phyloP scores from a whole-genome alignment of 2,329 filamentous ascomycete species.

The Colletotrichum sp. region DNA sequence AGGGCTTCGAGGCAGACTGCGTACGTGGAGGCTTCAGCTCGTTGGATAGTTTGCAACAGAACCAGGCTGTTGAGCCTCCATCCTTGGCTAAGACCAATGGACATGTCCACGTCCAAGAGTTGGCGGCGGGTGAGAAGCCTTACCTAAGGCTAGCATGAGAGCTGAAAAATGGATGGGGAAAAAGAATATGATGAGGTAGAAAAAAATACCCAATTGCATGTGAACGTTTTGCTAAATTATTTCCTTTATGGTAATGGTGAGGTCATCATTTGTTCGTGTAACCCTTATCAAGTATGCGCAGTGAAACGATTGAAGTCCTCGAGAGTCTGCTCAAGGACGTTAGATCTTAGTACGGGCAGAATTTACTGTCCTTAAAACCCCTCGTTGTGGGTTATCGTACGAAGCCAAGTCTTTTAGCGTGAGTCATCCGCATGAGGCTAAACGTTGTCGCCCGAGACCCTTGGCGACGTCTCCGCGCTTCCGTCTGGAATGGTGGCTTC shows the following conservation, averaged over 20 bases:
- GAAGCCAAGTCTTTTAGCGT: neutral
- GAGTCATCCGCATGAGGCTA: neutral
- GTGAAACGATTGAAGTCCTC: neutral
- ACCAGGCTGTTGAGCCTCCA: neutral
- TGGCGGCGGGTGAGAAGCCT: neutral
- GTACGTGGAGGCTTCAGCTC: slow-evolving; percentile 45
- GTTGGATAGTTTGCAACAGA: slow-evolving; percentile 4
- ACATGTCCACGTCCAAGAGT: neutral
- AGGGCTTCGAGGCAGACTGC: slow-evolving; percentile 51
- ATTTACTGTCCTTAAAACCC: neutral
- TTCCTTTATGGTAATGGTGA: neutral
- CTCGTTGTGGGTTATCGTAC: neutral
- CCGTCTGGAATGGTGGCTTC: neutral
- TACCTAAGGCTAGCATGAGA: neutral
- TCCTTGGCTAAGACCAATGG: neutral
- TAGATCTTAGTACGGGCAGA: neutral
- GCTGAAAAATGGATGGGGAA: neutral
- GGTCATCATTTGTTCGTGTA: neutral
- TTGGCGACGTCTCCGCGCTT: neutral
- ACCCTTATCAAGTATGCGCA: neutral
- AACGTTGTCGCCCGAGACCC: neutral
- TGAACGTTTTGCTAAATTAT: neutral
- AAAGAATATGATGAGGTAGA: neutral
- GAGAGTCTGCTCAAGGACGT: neutral
- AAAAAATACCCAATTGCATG: neutral